Conservation (phyloP, 192 early-diverging fungal species). For the Gigaspora rosea region DNA sequence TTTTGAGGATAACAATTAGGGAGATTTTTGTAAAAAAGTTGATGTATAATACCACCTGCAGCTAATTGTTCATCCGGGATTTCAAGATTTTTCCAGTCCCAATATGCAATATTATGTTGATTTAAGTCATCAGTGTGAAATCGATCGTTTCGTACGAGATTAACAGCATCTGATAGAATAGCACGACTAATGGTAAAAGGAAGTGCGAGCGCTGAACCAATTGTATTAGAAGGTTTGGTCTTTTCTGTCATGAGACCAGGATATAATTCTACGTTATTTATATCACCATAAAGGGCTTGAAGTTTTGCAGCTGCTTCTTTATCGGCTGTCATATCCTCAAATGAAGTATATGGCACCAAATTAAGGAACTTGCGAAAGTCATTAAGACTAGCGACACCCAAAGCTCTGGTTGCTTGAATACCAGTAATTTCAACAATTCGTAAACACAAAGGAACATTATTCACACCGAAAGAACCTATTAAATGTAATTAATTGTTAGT, state of each 20-base stretch:
- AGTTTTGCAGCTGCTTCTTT: slow-evolving; percentile 32
- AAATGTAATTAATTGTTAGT: neutral
- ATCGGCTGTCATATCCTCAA: slow-evolving; percentile 43
- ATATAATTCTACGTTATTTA: slow-evolving; percentile 51
- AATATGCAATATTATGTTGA: slow-evolving; percentile 46
- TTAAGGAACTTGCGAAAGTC: slow-evolving; percentile 48
- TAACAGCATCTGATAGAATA: slow-evolving; percentile 51
- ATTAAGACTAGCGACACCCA: slow-evolving; percentile 51
- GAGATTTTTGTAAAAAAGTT: neutral
- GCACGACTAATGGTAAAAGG: slow-evolving; percentile 49
- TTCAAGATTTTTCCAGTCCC: slow-evolving; percentile 44
- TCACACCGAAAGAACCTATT: slow-evolving; percentile 40
- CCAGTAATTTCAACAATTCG: slow-evolving; percentile 47
- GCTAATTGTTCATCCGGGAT: neutral
- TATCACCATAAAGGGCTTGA: slow-evolving; percentile 43
- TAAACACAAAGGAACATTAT: slow-evolving; percentile 40
- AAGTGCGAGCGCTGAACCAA: slow-evolving; percentile 38
- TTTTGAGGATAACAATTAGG: neutral
- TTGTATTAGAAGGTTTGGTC: slow-evolving; percentile 22
- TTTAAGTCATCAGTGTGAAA: slow-evolving; percentile 46
- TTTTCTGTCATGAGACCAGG: slow-evolving; percentile 51
- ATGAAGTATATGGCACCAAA: slow-evolving; percentile 35
- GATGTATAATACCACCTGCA: neutral
- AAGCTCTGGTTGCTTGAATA: slow-evolving; percentile 43
- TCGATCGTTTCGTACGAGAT: slow-evolving; percentile 54